These are phyloP conservation scores for Rhizophora apiculata DNA, from an alignment of 345 rosid genomes.

Conservation along the genomic window DNA sequence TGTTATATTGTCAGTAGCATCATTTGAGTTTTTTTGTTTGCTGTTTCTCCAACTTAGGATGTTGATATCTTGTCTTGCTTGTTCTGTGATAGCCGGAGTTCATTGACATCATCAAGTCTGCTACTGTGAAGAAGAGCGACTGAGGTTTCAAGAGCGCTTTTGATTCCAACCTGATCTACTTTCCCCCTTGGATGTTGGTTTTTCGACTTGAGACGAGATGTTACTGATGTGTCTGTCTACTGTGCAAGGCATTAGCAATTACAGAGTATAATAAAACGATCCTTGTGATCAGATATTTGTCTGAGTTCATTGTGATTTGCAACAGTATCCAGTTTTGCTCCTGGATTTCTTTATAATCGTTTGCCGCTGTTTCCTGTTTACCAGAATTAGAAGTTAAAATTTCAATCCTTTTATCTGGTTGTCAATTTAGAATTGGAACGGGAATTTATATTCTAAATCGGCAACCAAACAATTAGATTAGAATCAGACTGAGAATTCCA, in stretches of 20 bases:
- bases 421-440: too few species aligned
- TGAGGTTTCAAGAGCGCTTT: conserved; percentile 15
- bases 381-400: too few species aligned
- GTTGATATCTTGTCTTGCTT: neutral
- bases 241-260: neutral
- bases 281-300: neutral
- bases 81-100: conserved; percentile 49
- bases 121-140: conserved; percentile 46
- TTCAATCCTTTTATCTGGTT: too few species aligned
- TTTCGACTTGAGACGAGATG: neutral
- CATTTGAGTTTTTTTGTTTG: neutral
- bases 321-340: neutral
- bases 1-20: neutral
- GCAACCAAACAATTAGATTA: too few species aligned
- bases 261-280: neutral
- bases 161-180: too few species aligned
- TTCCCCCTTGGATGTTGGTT: too few species aligned
- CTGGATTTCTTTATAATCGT: too few species aligned
- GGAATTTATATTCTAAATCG: too few species aligned
- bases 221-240: neutral
- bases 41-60: neutral
- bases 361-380: too few species aligned
- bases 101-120: conserved; percentile 58
- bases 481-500: too few species aligned
- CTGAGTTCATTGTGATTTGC: neutral